Base-by-base conservation (phyloP, 176 grass and related monocot genomes). In the Chloris gayana region DNA sequence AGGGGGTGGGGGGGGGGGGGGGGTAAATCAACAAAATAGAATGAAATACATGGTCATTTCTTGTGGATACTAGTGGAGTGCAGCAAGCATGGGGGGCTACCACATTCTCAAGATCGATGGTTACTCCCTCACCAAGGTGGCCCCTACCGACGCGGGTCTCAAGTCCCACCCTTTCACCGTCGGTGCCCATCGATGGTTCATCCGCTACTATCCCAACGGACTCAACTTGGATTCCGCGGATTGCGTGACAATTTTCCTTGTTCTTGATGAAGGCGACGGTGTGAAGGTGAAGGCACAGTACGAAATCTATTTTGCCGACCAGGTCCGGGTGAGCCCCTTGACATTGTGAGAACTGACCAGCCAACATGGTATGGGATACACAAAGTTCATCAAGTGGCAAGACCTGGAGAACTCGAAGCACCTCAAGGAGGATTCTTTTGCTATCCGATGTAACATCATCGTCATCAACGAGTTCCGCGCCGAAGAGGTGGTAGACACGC, bases 201-300 rank as follows among this genome's bases (percentile, higher is more conserved):
- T 87, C 32, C 10, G 14, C 24, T 82, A 74, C 70, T 76, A n/a
- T 45, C 84, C 84, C n/a, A 87, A 81, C 9, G 84, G 70, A 9
- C 0, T n/a, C 19, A 1, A 19, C 1, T n/a, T 21, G 5, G 19
- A 22, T 21, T n/a, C 0, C 51, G 5, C 51, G 5, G 6, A 22
- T n/a, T 56, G n/a, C 4, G 45, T 76, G 33, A 24, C 32, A 35
- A 18, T 87, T 11, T 67, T 26, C 49, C 70, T 87, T 5, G 1
- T 47, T 11, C 77, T 81, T 73, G 35, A 45, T 2, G 58, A 34
- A 44, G 2, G 41, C 41, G 41, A 8, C n/a, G 0, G 3, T 25
- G 33, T 35, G 21, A 57, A 25, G 6, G 33, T 35, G 21, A 74
- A 25, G 6, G 72, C 6, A 0, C 31, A 57, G 14, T 1, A 8